Evolutionary conservation across 2,329 filamentous ascomycete species (phyloP).

Genomic region (Coniella vitis): DNA sequence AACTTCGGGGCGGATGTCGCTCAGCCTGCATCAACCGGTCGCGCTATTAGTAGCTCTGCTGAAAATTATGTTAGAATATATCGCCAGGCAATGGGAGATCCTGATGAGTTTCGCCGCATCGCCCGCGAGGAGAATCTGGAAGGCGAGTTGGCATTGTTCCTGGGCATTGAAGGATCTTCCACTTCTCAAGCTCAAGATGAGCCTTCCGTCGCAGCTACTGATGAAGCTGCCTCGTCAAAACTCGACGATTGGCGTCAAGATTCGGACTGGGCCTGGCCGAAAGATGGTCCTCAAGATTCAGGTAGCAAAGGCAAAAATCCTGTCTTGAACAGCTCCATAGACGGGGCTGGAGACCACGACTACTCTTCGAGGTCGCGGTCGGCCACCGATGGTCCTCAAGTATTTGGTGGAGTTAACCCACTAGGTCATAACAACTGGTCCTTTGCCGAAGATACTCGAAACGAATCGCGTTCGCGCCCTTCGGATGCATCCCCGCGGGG

Average conservation of each 20-base stretch:
- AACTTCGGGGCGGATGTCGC: neutral
- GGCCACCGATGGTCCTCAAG: conserved; percentile 49
- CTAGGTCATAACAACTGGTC: conserved; percentile 57
- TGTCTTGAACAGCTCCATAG: neutral
- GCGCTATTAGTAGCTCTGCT: neutral
- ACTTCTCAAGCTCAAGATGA: conserved; percentile 17
- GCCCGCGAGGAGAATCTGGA: conserved; percentile 54
- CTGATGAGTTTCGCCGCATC: conserved; percentile 51
- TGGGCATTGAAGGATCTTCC: conserved; percentile 42
- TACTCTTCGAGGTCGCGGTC: conserved; percentile 39
- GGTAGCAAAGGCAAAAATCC: conserved; percentile 11
- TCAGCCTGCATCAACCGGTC: neutral
- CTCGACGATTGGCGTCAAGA: conserved; percentile 1
- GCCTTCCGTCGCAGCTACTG: neutral
- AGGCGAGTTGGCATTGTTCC: conserved; percentile 53
- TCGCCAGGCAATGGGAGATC: conserved; percentile 52
- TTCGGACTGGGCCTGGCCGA: conserved; percentile 15
- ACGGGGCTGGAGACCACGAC: conserved; percentile 12
- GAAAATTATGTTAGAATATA: conserved; percentile 46
- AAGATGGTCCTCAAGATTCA: neutral
- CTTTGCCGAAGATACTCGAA: conserved; percentile 32
- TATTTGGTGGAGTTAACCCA: conserved; percentile 38
- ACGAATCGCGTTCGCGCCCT: conserved; percentile 2
- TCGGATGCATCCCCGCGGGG: neutral
- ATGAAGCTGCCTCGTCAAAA: conserved; percentile 9